Conservation (phyloP, 2,329 filamentous ascomycete genomes). For the Fusarium liriodendri region DNA sequence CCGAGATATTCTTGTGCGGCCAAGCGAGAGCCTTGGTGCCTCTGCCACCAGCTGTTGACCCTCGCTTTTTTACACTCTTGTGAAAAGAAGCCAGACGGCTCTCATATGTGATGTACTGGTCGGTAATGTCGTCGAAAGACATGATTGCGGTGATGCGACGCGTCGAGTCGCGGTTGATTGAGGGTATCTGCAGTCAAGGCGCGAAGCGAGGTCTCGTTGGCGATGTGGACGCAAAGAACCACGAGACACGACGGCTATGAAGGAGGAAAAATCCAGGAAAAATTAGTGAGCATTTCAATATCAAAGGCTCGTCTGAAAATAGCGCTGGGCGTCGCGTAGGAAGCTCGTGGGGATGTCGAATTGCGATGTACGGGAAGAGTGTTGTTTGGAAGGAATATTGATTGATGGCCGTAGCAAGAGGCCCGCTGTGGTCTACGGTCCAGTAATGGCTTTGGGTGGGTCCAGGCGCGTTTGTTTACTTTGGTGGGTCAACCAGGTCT, state of each 20-base stretch:
- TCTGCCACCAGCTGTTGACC: slow-evolving; percentile 69
- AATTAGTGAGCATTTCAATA: slow-evolving; percentile 35
- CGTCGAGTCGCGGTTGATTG: slow-evolving; percentile 32
- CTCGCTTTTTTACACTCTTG: slow-evolving; percentile 73
- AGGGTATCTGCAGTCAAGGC: slow-evolving; percentile 26
- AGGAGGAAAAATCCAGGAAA: slow-evolving; percentile 18
- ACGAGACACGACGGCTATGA: slow-evolving; percentile 11
- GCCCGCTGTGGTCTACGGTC: slow-evolving; percentile 11
- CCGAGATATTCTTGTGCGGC: slow-evolving; percentile 71
- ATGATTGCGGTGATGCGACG: slow-evolving; percentile 41
- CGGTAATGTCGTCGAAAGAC: slow-evolving; percentile 52
- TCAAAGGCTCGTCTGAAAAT: slow-evolving; percentile 3
- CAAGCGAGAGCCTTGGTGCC: slow-evolving; percentile 72
- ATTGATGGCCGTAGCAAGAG: slow-evolving; percentile 26
- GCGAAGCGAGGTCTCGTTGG: slow-evolving; percentile 29
- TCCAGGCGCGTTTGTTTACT: slow-evolving; percentile 51
- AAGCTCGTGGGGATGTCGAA: slow-evolving; percentile 2
- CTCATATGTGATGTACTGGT: slow-evolving; percentile 72
- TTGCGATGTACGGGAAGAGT: slow-evolving; percentile 4
- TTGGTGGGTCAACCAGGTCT: slow-evolving; percentile 34
- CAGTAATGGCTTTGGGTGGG: slow-evolving; percentile 29
- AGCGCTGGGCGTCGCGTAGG: slow-evolving; percentile 13
- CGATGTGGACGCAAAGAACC: slow-evolving; percentile 6
- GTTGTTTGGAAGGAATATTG: slow-evolving; percentile 34
- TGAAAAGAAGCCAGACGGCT: slow-evolving; percentile 86